phyloP scores from a whole-genome alignment of 2,329 filamentous ascomycete species.

The Penicillium brasilianum region DNA sequence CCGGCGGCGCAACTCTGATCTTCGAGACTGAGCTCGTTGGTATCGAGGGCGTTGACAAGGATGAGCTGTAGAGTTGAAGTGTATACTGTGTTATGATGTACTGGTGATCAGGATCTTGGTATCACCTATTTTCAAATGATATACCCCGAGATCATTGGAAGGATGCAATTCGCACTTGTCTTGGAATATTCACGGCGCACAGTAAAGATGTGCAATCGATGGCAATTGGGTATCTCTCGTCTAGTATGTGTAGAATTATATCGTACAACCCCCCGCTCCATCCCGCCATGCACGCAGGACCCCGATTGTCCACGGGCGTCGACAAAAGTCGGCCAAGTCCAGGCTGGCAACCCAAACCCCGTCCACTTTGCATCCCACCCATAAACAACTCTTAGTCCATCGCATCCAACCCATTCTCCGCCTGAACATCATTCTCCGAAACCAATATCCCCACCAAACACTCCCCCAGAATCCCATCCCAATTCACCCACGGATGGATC shows the following conservation, averaged over 20 bases:
- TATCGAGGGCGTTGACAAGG: constrained; percentile 72
- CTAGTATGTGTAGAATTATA: constrained; percentile 22
- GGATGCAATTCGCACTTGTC: background rate
- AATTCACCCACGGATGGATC: constrained; percentile 71
- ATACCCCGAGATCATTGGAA: constrained; percentile 4
- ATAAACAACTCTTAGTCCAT: constrained; percentile 59
- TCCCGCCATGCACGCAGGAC: constrained; percentile 3
- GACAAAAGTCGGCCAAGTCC: background rate
- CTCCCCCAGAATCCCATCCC: constrained; percentile 68
- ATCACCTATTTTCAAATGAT: constrained; percentile 6
- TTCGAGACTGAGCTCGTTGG: constrained; percentile 91
- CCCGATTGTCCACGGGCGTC: background rate
- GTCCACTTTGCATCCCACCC: background rate
- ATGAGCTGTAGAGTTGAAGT: constrained; percentile 46
- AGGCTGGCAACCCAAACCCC: background rate
- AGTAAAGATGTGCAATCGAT: background rate
- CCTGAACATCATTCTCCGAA: constrained; percentile 54
- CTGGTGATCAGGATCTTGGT: background rate
- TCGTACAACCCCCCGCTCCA: constrained; percentile 6
- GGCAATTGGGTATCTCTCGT: constrained; percentile 24
- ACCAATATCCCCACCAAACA: constrained; percentile 68
- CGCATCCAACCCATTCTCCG: constrained; percentile 55
- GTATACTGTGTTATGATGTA: background rate
- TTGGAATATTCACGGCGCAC: background rate
- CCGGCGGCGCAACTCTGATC: constrained; percentile 78